A percentile compares a stretch with the other conserved stretches of the same genome.
These are phyloP conservation scores for Entomortierella lignicola DNA, from an alignment of 192 early-diverging fungal species.

Conservation along the genomic window DNA sequence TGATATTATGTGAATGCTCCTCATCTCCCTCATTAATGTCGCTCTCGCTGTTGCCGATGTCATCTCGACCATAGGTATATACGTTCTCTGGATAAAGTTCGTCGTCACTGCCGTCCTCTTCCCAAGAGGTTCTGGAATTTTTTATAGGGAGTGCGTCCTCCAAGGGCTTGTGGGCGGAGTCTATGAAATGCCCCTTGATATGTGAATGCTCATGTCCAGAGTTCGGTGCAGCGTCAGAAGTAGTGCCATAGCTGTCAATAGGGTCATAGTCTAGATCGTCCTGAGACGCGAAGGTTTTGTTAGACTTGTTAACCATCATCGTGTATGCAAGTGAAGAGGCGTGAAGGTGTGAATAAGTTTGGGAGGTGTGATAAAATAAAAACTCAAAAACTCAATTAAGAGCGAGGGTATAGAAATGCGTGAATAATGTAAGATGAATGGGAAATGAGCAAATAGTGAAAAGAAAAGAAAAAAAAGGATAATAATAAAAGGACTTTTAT, in stretches of 20 bases:
- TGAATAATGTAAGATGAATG: background rate
- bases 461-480: conserved; percentile 1
- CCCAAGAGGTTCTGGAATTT: conserved; percentile 31
- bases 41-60: background rate
- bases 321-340: background rate
- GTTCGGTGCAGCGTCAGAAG: conserved; percentile 12
- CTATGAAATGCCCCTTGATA: background rate
- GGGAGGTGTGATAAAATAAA: background rate
- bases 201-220: background rate
- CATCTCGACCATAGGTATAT: conserved; percentile 19
- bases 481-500: background rate
- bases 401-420: background rate
- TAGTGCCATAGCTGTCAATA: conserved; percentile 10
- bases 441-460: conserved; percentile 3
- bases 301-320: conserved; percentile 43
- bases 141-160: conserved; percentile 8
- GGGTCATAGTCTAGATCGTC: conserved; percentile 27
- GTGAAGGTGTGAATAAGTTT: background rate
- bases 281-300: conserved; percentile 9
- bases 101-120: conserved; percentile 41
- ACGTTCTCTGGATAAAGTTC: conserved; percentile 32
- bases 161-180: background rate
- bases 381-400: background rate
- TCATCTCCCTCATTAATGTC: conserved; percentile 17
- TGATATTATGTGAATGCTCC: background rate